Evolutionary conservation across 2,329 filamentous ascomycete species (phyloP), one percentile per base, ranked within the genome.

Genomic region (Hymenoscyphus fraxineus): DNA sequence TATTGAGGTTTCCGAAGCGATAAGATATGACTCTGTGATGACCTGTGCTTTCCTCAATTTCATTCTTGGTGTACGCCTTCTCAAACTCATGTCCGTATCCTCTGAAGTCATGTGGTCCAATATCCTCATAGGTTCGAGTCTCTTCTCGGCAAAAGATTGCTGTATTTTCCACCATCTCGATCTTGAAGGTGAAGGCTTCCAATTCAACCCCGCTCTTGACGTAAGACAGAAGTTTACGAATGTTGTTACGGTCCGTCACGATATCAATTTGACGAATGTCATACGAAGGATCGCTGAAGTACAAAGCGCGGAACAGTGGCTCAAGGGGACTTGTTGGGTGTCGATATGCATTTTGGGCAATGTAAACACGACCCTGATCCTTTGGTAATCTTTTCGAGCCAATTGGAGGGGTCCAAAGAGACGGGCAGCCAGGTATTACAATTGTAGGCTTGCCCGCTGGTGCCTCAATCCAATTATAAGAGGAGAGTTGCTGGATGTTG

Each of bases 391-490:
- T 63, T 47, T 41, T 66, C 39, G 72, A 58, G 32, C 32, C 60
- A 22, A 56, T 66, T 10, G 73, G 76, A 57, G 77, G 69, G 4
- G 70, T 72, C 79, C 78, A 82, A 22, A 75, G 72, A n/a, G 76
- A 60, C 62, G 77, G 77, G 54, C 71, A 71, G 65, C 81, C 81
- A 22, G 81, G 81, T 22, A 83, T 74, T 27, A 76, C 75, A 65
- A 83, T 82, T 27, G 78, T 80, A 6, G 80, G 78, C 6, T 64
- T 70, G 0, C 10, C 31, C 6, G 9, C 9, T 3, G 73, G 62
- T 31, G 73, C 72, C 60, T 80, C 76, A 60, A 82, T 74, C 81
- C 80, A 83, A 69, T 80, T 83, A 71, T 84, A 84, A 1, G 82
- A 84, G 2, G 81, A 74, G 12, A 83, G 65, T 58, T 77, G 73